Base-by-base conservation (phyloP, 73 alveolate species). In the Paramecium octaurelia region DNA sequence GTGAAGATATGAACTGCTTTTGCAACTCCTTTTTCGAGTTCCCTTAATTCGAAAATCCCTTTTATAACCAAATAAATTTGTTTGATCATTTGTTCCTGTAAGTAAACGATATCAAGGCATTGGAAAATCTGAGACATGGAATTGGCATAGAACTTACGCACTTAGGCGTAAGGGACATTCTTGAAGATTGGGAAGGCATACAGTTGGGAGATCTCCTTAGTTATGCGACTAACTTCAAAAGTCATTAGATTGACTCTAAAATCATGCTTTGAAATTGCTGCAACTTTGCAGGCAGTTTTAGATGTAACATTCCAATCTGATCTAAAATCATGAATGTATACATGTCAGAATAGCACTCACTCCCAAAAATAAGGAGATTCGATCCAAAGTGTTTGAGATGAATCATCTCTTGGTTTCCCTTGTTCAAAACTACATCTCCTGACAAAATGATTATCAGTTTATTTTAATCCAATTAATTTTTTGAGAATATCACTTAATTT, bases 11-110 rank as follows among this genome's bases (percentile, higher is more conserved):
- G 75, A 48, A 80, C 75, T 10, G 70, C 46, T 44, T 48, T 80
- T 24, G 75, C 91, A 24, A 48, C 10, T 23, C 91, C 91, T 14
- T 80, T 42, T 46, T 80, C 75, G 0, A 23, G 24, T 80, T 80
- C 91, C 24, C 91, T 80, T 23, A 80, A 23, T 80, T 80, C 91
- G 18, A 80, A 80, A 14, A 80, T 80, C 21, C 91, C 91, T 38
- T 42, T 9, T 3, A 80, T 24, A 27, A 80, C 91, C 57, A 80
- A 80, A 80, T 80, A 80, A 3, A 80, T 35, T 80, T 20, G 2
- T 42, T 80, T 42, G 2, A 43, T 27, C 31, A 10, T 23, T 20
- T 34, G 7, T n/a, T 80, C 75, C 31, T 80, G 44, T 23, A 43
- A 14, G 24, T 80, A 80, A 20, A 80, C 75, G 3, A 80, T 48